These are phyloP conservation scores for Aureobasidium mangrovei DNA, from an alignment of 2,329 filamentous ascomycete species.

Conservation along the genomic window DNA sequence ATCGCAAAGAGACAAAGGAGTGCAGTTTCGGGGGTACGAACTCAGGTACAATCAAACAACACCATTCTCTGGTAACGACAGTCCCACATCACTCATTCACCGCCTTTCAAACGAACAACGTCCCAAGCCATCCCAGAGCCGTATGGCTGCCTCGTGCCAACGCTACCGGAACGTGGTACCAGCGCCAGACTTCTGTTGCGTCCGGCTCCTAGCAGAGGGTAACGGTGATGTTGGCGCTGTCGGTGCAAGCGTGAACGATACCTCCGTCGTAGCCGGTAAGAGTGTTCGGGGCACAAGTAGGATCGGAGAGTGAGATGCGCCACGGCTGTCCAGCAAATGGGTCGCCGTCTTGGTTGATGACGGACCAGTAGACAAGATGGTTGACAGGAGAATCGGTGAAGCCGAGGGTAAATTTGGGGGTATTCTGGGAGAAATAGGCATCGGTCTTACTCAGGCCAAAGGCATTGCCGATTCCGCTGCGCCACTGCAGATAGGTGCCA, in stretches of 20 bases:
- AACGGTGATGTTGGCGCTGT: slow-evolving; percentile 9
- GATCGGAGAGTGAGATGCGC: slow-evolving; percentile 16
- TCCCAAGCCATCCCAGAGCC: slow-evolving; percentile 2
- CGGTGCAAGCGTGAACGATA: slow-evolving; percentile 11
- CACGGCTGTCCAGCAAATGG: slow-evolving; percentile 20
- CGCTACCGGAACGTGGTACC: slow-evolving; percentile 3
- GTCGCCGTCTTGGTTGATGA: slow-evolving; percentile 22
- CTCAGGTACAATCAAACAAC: too few species aligned
- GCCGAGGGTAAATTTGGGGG: slow-evolving; percentile 23
- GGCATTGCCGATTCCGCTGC: slow-evolving; percentile 24
- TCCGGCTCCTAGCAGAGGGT: slow-evolving; percentile 11
- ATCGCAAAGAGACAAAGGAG: too few species aligned
- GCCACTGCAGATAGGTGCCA: slow-evolving; percentile 18
- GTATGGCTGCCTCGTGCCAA: neutral
- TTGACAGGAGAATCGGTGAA: slow-evolving; percentile 16
- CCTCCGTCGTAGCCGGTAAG: slow-evolving; percentile 12
- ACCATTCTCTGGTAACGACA: too few species aligned
- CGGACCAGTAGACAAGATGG: slow-evolving; percentile 23
- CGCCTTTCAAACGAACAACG: neutral
- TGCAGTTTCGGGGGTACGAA: too few species aligned
- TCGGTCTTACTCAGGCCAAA: slow-evolving; percentile 23
- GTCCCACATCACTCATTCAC: too few species aligned
- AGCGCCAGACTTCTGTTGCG: neutral
- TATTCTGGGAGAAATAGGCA: slow-evolving; percentile 20
- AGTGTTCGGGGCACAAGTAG: neutral